These are phyloP conservation scores for Spirogloea muscicola DNA, from an alignment of 139 green algal species.

Conservation along the genomic window DNA sequence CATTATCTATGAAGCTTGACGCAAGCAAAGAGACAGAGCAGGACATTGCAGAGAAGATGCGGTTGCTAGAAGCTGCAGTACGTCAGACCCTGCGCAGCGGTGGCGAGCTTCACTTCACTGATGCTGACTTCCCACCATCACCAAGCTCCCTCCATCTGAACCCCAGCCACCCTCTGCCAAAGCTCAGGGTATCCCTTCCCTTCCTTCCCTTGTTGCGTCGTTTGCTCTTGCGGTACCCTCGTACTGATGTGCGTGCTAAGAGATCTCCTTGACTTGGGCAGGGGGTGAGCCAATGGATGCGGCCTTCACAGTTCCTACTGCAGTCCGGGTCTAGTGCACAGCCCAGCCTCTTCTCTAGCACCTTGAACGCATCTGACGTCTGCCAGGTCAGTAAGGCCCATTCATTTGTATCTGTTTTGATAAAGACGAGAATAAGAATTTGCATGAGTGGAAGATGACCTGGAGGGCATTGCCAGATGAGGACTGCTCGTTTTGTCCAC, in stretches of 20 bases:
- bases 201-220: background rate
- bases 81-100: too few relatives aligned
- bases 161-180: background rate
- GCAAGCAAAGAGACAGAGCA: too few relatives aligned
- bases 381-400: constrained; percentile 14
- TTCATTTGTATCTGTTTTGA: too few relatives aligned
- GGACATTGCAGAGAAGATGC: too few relatives aligned
- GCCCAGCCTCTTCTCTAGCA: background rate
- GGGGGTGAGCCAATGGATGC: constrained; percentile 1
- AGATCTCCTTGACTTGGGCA: background rate
- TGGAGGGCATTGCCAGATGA: background rate
- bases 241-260: background rate
- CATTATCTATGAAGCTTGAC: too few relatives aligned
- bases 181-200: background rate
- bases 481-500: background rate
- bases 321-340: background rate
- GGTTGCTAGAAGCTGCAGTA: too few relatives aligned
- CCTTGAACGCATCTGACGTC: background rate
- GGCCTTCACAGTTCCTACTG: background rate
- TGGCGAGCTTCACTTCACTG: too few relatives aligned
- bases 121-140: background rate
- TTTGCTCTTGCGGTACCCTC: background rate
- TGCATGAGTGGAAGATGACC: background rate
- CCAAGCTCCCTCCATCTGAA: background rate
- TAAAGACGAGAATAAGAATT: background rate